phyloP scores from a whole-genome alignment of 768 basidiomycete genomes.

The Suillus decipiens region DNA sequence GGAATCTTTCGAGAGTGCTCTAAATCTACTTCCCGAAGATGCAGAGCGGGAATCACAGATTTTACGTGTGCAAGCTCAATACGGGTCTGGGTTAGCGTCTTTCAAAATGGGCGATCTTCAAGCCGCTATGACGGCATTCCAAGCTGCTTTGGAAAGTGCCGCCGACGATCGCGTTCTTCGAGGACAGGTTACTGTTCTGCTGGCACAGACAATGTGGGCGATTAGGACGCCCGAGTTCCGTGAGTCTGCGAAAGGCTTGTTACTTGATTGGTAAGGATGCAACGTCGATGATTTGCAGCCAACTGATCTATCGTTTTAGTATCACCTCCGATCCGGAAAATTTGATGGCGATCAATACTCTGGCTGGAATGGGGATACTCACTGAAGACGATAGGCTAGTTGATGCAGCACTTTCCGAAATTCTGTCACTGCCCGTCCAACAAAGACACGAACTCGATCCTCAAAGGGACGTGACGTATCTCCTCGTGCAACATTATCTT shows the following conservation, averaged over 20 bases:
- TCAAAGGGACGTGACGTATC: conserved; percentile 63
- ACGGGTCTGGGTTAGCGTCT: conserved; percentile 73
- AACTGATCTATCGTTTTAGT: conserved; percentile 40
- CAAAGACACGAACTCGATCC: conserved; percentile 69
- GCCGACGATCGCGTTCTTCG: conserved; percentile 49
- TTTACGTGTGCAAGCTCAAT: conserved; percentile 61
- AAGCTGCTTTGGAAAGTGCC: conserved; percentile 61
- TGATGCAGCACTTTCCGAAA: conserved; percentile 85
- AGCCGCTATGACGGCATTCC: conserved; percentile 64
- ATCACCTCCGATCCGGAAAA: conserved; percentile 79
- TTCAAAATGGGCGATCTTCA: conserved; percentile 66
- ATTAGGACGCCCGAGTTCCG: conserved; percentile 72
- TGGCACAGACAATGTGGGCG: conserved; percentile 87
- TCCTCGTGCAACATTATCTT: conserved; percentile 73
- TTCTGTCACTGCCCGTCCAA: conserved; percentile 68
- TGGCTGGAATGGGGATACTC: conserved; percentile 89
- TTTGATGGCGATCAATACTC: conserved; percentile 74
- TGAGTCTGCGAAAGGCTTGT: conserved; percentile 74
- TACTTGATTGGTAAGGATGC: conserved; percentile 75
- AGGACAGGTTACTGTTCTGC: conserved; percentile 73
- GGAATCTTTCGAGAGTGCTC: conserved; percentile 69
- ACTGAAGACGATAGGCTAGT: conserved; percentile 76
- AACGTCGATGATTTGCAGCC: conserved; percentile 4
- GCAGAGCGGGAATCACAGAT: conserved; percentile 38
- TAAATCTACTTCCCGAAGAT: conserved; percentile 66